phyloP scores from a whole-genome alignment of 441 rosid species.

The Sinapis alba region DNA sequence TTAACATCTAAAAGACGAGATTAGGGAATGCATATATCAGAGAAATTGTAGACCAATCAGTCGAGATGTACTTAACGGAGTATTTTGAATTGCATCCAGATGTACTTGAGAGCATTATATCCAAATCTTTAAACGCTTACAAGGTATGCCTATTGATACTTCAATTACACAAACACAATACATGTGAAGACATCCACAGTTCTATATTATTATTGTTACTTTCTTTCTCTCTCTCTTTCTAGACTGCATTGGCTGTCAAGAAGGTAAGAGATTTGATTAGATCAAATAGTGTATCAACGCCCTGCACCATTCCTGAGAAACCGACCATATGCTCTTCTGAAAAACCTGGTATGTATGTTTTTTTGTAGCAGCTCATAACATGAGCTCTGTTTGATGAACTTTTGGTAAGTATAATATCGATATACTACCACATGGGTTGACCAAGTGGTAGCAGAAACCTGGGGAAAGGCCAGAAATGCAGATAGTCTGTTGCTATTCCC shows the following conservation, averaged over 20 bases:
- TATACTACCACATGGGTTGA: neutral
- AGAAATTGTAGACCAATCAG: conserved; percentile 67
- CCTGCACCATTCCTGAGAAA: conserved; percentile 82
- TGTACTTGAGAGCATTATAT: conserved; percentile 86
- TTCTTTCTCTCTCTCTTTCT: conserved; percentile 11
- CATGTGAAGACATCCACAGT: neutral
- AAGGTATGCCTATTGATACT: conserved; percentile 53
- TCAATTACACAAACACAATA: neutral
- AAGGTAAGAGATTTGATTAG: conserved; percentile 81
- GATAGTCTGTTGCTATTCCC: conserved; percentile 18
- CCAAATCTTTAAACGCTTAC: conserved; percentile 90
- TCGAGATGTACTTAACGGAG: conserved; percentile 85
- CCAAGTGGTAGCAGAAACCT: conserved; percentile 16
- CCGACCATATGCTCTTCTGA: conserved; percentile 82
- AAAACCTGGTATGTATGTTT: conserved; percentile 61
- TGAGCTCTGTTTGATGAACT: neutral
- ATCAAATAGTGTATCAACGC: conserved; percentile 70
- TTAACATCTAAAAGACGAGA: conserved; percentile 63
- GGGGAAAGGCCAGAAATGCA: conserved; percentile 12
- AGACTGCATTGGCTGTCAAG: conserved; percentile 91
- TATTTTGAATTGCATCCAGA: conserved; percentile 95
- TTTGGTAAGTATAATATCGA: neutral
- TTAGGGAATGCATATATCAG: conserved; percentile 98
- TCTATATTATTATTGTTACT: neutral
- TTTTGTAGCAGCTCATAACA: neutral